Conservation (phyloP, 371 early-diverging fungal species). For the Apophysomyces trapeziformis region DNA sequence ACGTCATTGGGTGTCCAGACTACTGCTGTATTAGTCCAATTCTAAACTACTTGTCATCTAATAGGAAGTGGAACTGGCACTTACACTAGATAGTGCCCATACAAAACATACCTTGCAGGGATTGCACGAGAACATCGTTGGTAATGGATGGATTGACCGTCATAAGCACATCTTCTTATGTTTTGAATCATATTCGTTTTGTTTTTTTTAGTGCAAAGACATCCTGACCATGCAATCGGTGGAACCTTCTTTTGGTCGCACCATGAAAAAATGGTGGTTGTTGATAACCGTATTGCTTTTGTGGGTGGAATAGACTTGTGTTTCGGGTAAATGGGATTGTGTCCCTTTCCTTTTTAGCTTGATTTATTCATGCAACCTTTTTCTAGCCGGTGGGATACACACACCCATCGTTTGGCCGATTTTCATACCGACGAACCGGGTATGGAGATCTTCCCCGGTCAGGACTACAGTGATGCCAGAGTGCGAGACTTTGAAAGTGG, state of each 20-base stretch:
- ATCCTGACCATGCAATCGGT: slow-evolving; percentile 72
- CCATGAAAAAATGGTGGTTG: slow-evolving; percentile 80
- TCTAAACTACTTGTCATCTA: not conserved
- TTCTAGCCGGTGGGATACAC: slow-evolving; percentile 80
- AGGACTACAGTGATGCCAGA: slow-evolving; percentile 92
- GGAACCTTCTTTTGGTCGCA: slow-evolving; percentile 80
- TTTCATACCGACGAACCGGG: slow-evolving; percentile 31
- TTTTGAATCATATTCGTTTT: not conserved
- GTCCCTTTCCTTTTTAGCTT: not conserved
- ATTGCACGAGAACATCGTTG: slow-evolving; percentile 78
- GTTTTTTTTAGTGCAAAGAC: slow-evolving; percentile 59
- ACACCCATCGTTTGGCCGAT: slow-evolving; percentile 58
- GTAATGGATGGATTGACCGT: slow-evolving; percentile 22
- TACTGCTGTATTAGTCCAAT: slow-evolving; percentile 1
- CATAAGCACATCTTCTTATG: not conserved
- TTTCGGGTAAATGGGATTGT: slow-evolving; percentile 52
- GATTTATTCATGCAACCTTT: not conserved
- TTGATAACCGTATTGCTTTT: slow-evolving; percentile 79
- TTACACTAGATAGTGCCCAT: slow-evolving; percentile 80
- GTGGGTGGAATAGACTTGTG: slow-evolving; percentile 85
- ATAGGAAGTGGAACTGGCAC: slow-evolving; percentile 79
- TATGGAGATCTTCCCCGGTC: slow-evolving; percentile 59
- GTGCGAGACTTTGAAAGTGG: slow-evolving; percentile 85
- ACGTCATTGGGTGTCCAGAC: not conserved
- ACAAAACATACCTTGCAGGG: slow-evolving; percentile 77